These are phyloP conservation scores for Cotoneaster glaucophyllus DNA, from an alignment of 306 rosid species.

Conservation along the genomic window DNA sequence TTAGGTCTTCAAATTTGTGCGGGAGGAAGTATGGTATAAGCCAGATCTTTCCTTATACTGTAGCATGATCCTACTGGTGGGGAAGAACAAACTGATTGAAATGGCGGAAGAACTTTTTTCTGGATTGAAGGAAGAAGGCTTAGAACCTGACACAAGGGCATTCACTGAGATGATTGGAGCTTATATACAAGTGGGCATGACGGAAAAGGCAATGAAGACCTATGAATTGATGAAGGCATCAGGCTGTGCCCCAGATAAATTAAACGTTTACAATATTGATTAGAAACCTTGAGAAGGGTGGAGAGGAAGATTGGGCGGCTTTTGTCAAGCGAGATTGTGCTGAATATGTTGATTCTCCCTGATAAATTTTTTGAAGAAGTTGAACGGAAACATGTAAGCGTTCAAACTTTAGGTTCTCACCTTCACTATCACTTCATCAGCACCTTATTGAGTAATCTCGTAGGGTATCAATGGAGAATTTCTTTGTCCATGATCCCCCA, in stretches of 20 bases:
- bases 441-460: background rate
- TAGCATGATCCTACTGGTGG: constrained; percentile 50
- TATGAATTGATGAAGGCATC: constrained; percentile 54
- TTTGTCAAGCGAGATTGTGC: constrained; percentile 47
- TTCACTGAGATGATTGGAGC: constrained; percentile 74
- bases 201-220: constrained; percentile 49
- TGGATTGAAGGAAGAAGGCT: constrained; percentile 32
- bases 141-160: constrained; percentile 52
- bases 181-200: constrained; percentile 42
- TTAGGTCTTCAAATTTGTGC: constrained; percentile 57
- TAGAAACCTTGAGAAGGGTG: constrained; percentile 38
- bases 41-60: constrained; percentile 43
- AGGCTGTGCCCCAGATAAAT: constrained; percentile 49
- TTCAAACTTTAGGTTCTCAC: background rate
- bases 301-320: constrained; percentile 33
- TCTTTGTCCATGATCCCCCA: constrained; percentile 13
- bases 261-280: constrained; percentile 61
- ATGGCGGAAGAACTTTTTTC: constrained; percentile 52
- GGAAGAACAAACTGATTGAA: constrained; percentile 47
- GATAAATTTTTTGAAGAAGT: constrained; percentile 34
- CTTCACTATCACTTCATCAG: background rate
- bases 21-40: constrained; percentile 40
- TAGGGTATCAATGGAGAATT: background rate
- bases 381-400: constrained; percentile 26
- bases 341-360: constrained; percentile 37